A percentile compares a stretch with the other conserved stretches of the same genome.
Evolutionary conservation across 352 stramenopile species (phyloP).

Genomic region (Phytophthora fragariae): DNA sequence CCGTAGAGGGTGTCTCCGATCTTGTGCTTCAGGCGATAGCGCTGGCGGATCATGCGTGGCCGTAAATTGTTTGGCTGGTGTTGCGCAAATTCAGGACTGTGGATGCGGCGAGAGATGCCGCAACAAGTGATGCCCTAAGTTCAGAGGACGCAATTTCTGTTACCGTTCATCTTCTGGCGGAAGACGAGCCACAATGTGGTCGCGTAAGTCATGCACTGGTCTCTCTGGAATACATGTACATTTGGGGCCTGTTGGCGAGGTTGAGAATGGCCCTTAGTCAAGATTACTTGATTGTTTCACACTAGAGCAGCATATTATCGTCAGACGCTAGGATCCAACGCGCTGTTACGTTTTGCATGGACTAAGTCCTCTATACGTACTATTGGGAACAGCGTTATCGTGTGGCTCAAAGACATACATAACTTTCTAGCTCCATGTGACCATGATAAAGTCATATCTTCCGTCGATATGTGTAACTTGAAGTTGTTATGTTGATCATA

Average conservation of each 20-base stretch:
- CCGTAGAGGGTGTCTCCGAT: conserved; percentile 51
- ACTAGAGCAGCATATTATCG: not conserved
- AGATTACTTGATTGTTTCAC: not conserved
- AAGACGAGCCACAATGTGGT: not conserved
- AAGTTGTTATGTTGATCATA: not conserved
- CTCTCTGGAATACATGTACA: not conserved
- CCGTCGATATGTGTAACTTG: not conserved
- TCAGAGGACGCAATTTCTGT: not conserved
- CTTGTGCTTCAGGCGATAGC: conserved; percentile 32
- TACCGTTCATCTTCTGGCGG: no score
- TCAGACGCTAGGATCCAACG: not conserved
- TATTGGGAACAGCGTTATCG: not conserved
- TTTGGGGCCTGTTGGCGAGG: not conserved
- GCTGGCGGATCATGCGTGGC: conserved; percentile 25
- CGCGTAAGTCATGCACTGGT: not conserved
- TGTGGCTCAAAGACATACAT: no score
- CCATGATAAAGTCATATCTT: not conserved
- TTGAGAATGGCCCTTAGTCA: not conserved
- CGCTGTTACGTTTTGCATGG: not conserved
- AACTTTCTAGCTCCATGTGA: not conserved
- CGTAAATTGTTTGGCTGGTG: not conserved
- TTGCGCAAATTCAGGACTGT: not conserved
- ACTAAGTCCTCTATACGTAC: not conserved
- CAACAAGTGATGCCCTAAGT: not conserved
- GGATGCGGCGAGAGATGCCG: not conserved